Evolutionary conservation across 768 basidiomycete species (phyloP), one percentile per base, ranked within the genome.

Genomic region (Lanmaoa rubissima): DNA sequence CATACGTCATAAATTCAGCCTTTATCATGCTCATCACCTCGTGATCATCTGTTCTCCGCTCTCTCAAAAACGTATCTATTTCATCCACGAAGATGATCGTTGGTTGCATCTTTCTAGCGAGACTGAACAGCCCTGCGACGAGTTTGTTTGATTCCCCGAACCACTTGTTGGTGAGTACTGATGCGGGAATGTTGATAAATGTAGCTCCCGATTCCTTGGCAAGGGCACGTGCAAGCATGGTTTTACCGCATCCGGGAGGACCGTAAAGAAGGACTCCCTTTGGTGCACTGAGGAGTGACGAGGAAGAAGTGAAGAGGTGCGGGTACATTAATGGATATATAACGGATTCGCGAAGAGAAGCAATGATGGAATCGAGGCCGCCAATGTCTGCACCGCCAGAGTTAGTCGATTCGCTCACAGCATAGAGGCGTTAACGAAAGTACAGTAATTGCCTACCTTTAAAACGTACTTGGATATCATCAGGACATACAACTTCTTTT

Each of bases 1-100:
- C 87, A 57, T 68, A 91, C 89, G 89, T 92, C 90, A 93, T 92
- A 64, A 92, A 92, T 67, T 94, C 91, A 0, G 94, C 94, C 73
- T 98, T 97, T 84, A 98, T 95, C 94, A 98, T 98, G 5, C 88
- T 94, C 36, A 94, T 98, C 50, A 94, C 96, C 66, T 99, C 97
- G 69, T 99, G 97, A 66, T 98, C 96, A 11, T 88, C 87, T 54
- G 84, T 82, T 28, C 86, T 85, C 58, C 97, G 79, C 69, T 96
- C 92, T 53, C 95, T 79, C 70, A 99, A 74, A 72, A 99, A 93
- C 1, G 91, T 92, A 66, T 99, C 96, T 62, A 99, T 98, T 74
- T 98, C 97, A 69, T 99, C 96, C 66, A 98, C 97, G 73, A 99
- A 99, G 62, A 99, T 95, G 68, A 99, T 98, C 55, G 87, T 83